phyloP scores from a whole-genome alignment of 2,329 filamentous ascomycete species.

The Aspergillus sp. region DNA sequence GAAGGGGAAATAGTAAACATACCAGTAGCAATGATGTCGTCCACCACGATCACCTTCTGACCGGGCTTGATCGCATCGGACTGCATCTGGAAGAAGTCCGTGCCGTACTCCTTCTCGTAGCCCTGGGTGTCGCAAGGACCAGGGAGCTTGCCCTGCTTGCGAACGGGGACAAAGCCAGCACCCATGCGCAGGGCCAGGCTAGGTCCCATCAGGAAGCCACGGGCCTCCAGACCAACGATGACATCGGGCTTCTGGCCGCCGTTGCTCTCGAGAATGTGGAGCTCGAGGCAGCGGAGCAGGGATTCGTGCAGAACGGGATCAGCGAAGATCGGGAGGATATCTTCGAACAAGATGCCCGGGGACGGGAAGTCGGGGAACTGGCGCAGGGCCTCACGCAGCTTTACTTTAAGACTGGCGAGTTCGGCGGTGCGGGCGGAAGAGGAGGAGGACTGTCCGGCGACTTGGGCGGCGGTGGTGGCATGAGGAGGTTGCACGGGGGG shows the following conservation, averaged over 20 bases:
- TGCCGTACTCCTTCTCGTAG: conserved; percentile 95
- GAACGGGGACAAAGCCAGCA: conserved; percentile 85
- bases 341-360: conserved; percentile 91
- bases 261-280: conserved; percentile 71
- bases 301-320: conserved; percentile 70
- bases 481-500: conserved; percentile 31
- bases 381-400: conserved; percentile 71
- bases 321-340: conserved; percentile 95
- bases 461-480: conserved; percentile 45
- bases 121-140: conserved; percentile 81
- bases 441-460: conserved; percentile 47
- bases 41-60: conserved; percentile 88
- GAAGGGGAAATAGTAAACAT: conserved; percentile 37
- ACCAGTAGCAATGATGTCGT: conserved; percentile 99
- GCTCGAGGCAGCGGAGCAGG: conserved; percentile 80
- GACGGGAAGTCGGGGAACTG: conserved; percentile 91
- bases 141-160: conserved; percentile 94
- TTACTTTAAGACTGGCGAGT: conserved; percentile 66
- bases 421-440: conserved; percentile 52
- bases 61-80: conserved; percentile 77
- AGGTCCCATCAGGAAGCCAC: conserved; percentile 94
- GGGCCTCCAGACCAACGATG: conserved; percentile 87
- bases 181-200: conserved; percentile 79
- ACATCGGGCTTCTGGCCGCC: conserved; percentile 72
- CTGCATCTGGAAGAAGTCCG: conserved; percentile 96